phyloP scores from a whole-genome alignment of 257 asterid species.

The Solanum chilense region DNA sequence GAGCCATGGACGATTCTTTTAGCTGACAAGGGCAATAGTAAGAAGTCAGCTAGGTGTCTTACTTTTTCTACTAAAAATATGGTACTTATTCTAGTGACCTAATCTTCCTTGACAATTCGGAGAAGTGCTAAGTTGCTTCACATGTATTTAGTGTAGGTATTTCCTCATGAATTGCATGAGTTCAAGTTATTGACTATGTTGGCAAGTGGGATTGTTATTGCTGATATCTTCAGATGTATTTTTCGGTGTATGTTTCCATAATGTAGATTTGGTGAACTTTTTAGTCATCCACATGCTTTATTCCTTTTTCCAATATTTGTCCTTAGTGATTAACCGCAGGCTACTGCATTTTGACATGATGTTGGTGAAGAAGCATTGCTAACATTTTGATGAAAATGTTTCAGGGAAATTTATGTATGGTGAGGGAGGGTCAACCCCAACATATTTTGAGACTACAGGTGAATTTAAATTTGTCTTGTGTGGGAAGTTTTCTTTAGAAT shows the following conservation, averaged over 20 bases:
- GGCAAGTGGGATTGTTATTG: neutral
- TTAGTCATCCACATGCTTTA: neutral
- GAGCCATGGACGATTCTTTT: neutral
- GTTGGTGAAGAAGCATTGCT: neutral
- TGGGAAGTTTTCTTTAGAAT: neutral
- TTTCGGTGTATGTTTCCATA: neutral
- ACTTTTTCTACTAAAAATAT: neutral
- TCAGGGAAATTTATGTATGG: conserved; percentile 83
- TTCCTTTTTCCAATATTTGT: neutral
- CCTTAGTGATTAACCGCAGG: neutral
- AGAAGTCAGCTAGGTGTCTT: neutral
- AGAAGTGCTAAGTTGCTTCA: neutral
- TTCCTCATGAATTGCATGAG: neutral
- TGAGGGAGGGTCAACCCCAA: conserved; percentile 74
- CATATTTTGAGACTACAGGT: conserved; percentile 83
- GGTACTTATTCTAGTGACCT: neutral
- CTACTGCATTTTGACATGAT: neutral
- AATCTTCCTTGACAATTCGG: neutral
- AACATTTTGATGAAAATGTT: neutral
- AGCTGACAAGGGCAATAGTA: neutral
- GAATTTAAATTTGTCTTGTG: neutral
- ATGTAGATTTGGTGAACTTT: neutral
- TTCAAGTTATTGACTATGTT: neutral
- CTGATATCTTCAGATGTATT: neutral
- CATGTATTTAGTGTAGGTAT: neutral